These are phyloP conservation scores for Psilocybe cubensis DNA, from an alignment of 768 basidiomycete species.

Conservation along the genomic window DNA sequence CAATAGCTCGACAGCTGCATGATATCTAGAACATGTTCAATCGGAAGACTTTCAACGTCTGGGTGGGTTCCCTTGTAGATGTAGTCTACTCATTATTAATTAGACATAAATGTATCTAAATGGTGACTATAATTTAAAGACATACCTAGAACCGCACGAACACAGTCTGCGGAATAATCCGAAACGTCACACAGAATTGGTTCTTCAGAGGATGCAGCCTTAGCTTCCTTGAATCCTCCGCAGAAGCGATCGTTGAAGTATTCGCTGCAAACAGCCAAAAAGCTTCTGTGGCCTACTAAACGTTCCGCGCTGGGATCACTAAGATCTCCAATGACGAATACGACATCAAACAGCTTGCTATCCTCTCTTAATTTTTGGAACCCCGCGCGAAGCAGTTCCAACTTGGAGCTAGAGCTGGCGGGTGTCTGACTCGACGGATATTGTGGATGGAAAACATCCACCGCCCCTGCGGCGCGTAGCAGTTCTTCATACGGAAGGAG, in stretches of 20 bases:
- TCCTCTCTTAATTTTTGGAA: slow-evolving; percentile 39
- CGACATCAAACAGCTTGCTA: slow-evolving; percentile 38
- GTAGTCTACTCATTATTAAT: slow-evolving; percentile 26
- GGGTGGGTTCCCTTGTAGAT: slow-evolving; percentile 31
- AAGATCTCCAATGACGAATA: slow-evolving; percentile 28
- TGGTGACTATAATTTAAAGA: neutral
- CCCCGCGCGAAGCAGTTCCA: slow-evolving; percentile 22
- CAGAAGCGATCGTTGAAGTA: slow-evolving; percentile 35
- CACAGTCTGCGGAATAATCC: slow-evolving; percentile 22
- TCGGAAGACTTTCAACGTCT: neutral
- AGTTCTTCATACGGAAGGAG: slow-evolving; percentile 34
- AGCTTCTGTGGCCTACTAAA: slow-evolving; percentile 43
- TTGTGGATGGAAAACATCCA: slow-evolving; percentile 26
- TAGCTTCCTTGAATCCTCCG: slow-evolving; percentile 25
- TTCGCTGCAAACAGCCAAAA: slow-evolving; percentile 37
- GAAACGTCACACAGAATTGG: slow-evolving; percentile 14
- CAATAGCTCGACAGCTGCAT: slow-evolving; percentile 31
- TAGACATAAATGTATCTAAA: neutral
- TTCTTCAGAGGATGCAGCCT: slow-evolving; percentile 14
- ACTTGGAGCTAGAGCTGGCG: slow-evolving; percentile 5
- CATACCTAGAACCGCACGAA: slow-evolving; percentile 33
- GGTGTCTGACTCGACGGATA: slow-evolving; percentile 9
- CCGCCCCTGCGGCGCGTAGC: slow-evolving; percentile 35
- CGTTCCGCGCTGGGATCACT: slow-evolving; percentile 12
- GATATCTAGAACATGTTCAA: slow-evolving; percentile 27